A percentile compares a stretch with the other conserved stretches of the same genome.
phyloP scores from a whole-genome alignment of 306 rosid genomes.

The Gillenia trifoliata region DNA sequence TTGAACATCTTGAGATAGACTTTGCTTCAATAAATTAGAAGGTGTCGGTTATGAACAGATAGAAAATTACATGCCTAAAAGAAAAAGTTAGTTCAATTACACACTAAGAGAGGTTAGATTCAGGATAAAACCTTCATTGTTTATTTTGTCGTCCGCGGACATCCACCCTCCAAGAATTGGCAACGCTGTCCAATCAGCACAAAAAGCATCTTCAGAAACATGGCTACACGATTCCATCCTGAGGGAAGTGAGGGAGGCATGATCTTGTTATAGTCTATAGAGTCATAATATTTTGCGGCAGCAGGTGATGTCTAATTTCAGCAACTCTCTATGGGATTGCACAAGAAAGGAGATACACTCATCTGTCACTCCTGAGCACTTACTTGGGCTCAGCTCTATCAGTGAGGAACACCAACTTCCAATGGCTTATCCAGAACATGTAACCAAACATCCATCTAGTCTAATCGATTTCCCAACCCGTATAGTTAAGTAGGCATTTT shows the following conservation, averaged over 20 bases:
- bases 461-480: conserved; percentile 42
- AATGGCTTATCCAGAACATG: conserved; percentile 44
- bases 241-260: conserved; percentile 53
- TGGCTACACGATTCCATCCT: conserved; percentile 63
- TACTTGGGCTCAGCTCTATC: conserved; percentile 56
- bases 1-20: conserved; percentile 53
- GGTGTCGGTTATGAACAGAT: conserved; percentile 9
- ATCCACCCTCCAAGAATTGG: conserved; percentile 58
- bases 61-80: too few species aligned
- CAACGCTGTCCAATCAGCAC: conserved; percentile 49
- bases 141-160: conserved; percentile 57
- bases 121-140: conserved; percentile 47
- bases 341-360: conserved; percentile 48
- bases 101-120: background rate
- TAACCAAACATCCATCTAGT: conserved; percentile 54
- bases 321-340: conserved; percentile 39
- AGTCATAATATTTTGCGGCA: conserved; percentile 44
- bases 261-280: conserved; percentile 48
- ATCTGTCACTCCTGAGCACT: conserved; percentile 52
- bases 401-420: conserved; percentile 48
- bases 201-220: conserved; percentile 51
- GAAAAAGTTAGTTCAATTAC: too few species aligned
- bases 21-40: conserved; percentile 39
- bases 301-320: conserved; percentile 57
- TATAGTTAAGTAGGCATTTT: conserved; percentile 38